These are phyloP conservation scores for Blastocystis sp. DNA, from an alignment of 352 stramenopile species.

Conservation along the genomic window DNA sequence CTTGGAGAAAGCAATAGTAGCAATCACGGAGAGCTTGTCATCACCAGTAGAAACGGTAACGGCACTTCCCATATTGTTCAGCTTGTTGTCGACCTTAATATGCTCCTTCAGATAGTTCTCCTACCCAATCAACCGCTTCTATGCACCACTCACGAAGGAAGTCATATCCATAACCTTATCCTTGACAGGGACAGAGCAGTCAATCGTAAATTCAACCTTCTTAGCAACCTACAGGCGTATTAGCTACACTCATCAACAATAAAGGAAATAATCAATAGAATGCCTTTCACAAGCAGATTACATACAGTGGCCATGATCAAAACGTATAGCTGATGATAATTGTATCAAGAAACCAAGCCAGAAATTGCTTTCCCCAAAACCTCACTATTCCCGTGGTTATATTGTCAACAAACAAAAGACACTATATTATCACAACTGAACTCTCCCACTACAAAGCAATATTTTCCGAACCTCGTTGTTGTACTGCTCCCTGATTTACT, in stretches of 20 bases:
- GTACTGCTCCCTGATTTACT: background rate
- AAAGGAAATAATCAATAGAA: background rate
- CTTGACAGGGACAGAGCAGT: conserved; percentile 89
- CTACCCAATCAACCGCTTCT: background rate
- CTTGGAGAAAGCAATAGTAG: conserved; percentile 91
- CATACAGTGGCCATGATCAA: conserved; percentile 48
- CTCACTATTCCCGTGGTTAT: background rate
- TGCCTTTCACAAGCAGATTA: background rate
- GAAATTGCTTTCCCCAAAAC: background rate
- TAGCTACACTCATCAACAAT: background rate
- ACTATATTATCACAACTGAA: background rate
- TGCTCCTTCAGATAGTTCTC: conserved; percentile 98
- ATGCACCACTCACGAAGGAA: conserved; percentile 76
- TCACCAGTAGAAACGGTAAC: conserved; percentile 91
- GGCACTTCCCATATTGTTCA: conserved; percentile 83
- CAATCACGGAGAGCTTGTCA: conserved; percentile 89
- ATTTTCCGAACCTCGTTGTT: conserved; percentile 7
- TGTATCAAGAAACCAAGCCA: background rate
- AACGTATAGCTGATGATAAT: conserved; percentile 57
- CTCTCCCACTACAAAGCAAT: background rate
- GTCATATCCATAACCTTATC: conserved; percentile 96
- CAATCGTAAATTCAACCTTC: conserved; percentile 81
- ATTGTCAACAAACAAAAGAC: conserved; percentile 41
- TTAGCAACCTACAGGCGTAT: conserved; percentile 55
- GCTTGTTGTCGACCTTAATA: conserved; percentile 98